These are phyloP conservation scores for Leccinum aurantiacum DNA, from an alignment of 768 basidiomycete genomes.

Conservation along the genomic window DNA sequence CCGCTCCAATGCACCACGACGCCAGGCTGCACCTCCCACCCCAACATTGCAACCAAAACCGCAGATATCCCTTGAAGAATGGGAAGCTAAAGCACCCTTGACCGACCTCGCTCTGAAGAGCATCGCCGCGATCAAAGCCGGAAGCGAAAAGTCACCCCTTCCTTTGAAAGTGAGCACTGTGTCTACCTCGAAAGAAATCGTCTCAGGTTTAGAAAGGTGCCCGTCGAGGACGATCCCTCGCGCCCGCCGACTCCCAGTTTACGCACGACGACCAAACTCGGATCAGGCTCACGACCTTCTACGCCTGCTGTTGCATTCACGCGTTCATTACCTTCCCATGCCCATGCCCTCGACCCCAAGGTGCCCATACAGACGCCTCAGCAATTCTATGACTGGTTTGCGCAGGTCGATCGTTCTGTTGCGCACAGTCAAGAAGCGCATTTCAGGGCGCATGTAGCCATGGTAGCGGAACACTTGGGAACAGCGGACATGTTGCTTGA, in stretches of 20 bases:
- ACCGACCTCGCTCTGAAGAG: slow-evolving; percentile 67
- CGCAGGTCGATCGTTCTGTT: slow-evolving; percentile 84
- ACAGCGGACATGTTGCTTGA: slow-evolving; percentile 77
- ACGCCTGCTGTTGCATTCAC: slow-evolving; percentile 34
- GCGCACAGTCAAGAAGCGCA: slow-evolving; percentile 93
- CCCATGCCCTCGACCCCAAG: slow-evolving; percentile 68
- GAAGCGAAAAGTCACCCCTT: slow-evolving; percentile 57
- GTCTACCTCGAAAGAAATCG: slow-evolving; percentile 4
- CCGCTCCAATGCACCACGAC: slow-evolving; percentile 26
- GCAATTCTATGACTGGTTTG: slow-evolving; percentile 97
- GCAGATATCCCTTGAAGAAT: slow-evolving; percentile 78
- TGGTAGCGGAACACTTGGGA: slow-evolving; percentile 70
- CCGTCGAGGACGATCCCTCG: slow-evolving; percentile 37
- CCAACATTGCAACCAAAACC: slow-evolving; percentile 38
- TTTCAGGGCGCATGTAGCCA: slow-evolving; percentile 81
- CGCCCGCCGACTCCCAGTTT: slow-evolving; percentile 36
- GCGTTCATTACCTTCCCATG: slow-evolving; percentile 39
- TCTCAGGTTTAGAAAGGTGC: slow-evolving; percentile 43
- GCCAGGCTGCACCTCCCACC: slow-evolving; percentile 27
- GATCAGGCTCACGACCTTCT: slow-evolving; percentile 44
- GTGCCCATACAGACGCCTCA: slow-evolving; percentile 86
- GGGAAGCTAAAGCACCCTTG: slow-evolving; percentile 83
- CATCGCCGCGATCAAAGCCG: slow-evolving; percentile 59
- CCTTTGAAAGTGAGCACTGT: slow-evolving; percentile 67
- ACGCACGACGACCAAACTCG: slow-evolving; percentile 40